Evolutionary conservation across 768 basidiomycete species (phyloP).

Genomic region (Candolleomyces aberdarensis): DNA sequence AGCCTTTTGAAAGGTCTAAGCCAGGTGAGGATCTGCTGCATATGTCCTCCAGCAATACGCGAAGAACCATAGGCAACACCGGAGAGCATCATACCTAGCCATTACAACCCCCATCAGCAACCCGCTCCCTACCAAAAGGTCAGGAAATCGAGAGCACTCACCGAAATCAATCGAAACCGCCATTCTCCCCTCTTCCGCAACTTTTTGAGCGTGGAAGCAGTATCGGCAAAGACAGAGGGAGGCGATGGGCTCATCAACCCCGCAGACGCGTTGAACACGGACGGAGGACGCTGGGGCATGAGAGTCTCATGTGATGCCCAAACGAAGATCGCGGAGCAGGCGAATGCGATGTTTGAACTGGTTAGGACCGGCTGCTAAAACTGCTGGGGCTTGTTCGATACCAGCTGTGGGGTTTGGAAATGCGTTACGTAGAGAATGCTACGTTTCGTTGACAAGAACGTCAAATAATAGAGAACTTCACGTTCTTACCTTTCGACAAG

Average conservation of each 20-base stretch:
- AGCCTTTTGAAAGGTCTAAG: constrained; percentile 84
- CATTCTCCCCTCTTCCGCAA: constrained; percentile 29
- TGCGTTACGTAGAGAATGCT: too few relatives aligned
- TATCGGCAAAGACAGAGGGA: not conserved
- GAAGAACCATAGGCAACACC: constrained; percentile 88
- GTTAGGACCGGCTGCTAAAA: constrained; percentile 39
- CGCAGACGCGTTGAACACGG: constrained; percentile 20
- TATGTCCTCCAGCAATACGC: constrained; percentile 70
- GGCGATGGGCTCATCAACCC: constrained; percentile 17
- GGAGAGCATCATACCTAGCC: constrained; percentile 78
- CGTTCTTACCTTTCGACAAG: too few relatives aligned
- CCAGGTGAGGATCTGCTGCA: constrained; percentile 87
- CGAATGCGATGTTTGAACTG: constrained; percentile 37
- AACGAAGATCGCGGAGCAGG: constrained; percentile 16
- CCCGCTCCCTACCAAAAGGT: constrained; percentile 67
- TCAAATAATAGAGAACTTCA: too few relatives aligned
- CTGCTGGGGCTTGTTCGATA: not conserved
- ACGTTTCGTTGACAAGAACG: too few relatives aligned
- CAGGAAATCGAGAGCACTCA: constrained; percentile 43
- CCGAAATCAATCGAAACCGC: too few relatives aligned
- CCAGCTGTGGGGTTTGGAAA: too few relatives aligned
- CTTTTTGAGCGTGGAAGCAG: constrained; percentile 19
- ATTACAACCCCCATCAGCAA: not conserved
- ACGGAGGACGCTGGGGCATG: constrained; percentile 21
- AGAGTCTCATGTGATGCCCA: constrained; percentile 23